Base-by-base conservation (phyloP, 2,329 filamentous ascomycete genomes). In the Bertia moriformis region DNA sequence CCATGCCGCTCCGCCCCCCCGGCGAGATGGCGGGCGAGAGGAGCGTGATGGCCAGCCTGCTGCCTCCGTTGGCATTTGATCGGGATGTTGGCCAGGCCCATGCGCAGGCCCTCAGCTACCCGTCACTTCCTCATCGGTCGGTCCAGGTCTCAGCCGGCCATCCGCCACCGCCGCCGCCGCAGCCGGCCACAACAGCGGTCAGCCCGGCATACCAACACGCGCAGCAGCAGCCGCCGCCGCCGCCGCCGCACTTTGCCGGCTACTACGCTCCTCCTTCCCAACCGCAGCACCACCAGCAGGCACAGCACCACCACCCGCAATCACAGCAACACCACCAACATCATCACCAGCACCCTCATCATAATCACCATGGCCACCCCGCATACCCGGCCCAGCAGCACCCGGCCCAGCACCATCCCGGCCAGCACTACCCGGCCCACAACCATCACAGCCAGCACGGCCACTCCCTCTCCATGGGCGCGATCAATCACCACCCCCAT, bases 401-500 rank as follows among this genome's bases (percentile, higher is more conserved):
- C n/a, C n/a, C n/a, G n/a, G n/a, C n/a, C n/a, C 14, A 36, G 32
- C 32, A 51, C 19, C 62, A 62, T 45, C 56, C 52, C 40, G 51
- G 49, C 19, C 45, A 49, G 3, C 51, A 48, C 22, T 62, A 62
- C 40, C 49, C 50, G 14, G 63, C 61, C 44, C 46, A 51, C 19
- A 63, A 63, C 41, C 61, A 63, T 42, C 64, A 68, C 41, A 59
- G 62, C 2, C 59, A 44, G 19, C 57, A 64, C 39, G 54, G 57
- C 19, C 67, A 70, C 41, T 66, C 66, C 2, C 52, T 66, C 2
- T 65, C 67, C 3, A 44, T 65, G 3, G 61, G 63, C 30, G 58
- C 67, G 2, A 51, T 58, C n/a, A n/a, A n/a, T 38, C 58, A 60
- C 38, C 49, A 56, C 60, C 0, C 60, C 63, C 0, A 69, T 65